Base-by-base conservation (phyloP, 2,329 filamentous ascomycete species). In the Fusarium liriodendri region DNA sequence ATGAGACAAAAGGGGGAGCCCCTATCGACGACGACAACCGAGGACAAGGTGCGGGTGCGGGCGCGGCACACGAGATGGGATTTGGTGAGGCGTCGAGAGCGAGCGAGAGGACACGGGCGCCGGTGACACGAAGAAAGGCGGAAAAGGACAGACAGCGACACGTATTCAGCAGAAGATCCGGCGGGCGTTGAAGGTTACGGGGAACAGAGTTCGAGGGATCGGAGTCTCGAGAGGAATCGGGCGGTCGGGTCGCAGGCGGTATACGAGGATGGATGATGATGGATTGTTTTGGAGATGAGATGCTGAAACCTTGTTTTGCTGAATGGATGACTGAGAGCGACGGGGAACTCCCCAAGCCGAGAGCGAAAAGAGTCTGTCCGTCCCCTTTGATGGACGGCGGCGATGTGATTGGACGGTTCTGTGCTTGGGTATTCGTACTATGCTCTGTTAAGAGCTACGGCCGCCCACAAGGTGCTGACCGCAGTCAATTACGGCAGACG, bases 301-400 rank as follows among this genome's bases (percentile, higher is more conserved):
- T 65, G 67, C 58, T 75, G 70, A 67, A 70, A 75, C 70, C 74
- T 77, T 78, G 77, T 69, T 78, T 77, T 71, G 61, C 70, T 63
- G 64, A 64, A 61, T 57, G 65, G 63, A 71, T 55, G 60, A 75
- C 66, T 73, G 73, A 72, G 59, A 61, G 69, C 71, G 74, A 76
- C 64, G 74, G 75, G 72, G 70, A 66, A 74, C 62, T 65, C 45
- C 69, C 69, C 60, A 75, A 65, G 69, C 67, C 61, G 65, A 72
- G 65, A 72, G 27, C 27, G 74, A 73, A 70, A 73, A 70, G 66
- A 68, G 71, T 74, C 72, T 76, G 69, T 71, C 55, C 10, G 27
- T 52, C 47, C 18, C 67, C 70, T 70, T 45, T 50, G 70, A 54
- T 37, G 55, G 40, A 3, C 60, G 54, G 20, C 32, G 33, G 25